Base-by-base conservation (phyloP, 1,139 yeast species). In the Sugiyamaella paludigena region DNA sequence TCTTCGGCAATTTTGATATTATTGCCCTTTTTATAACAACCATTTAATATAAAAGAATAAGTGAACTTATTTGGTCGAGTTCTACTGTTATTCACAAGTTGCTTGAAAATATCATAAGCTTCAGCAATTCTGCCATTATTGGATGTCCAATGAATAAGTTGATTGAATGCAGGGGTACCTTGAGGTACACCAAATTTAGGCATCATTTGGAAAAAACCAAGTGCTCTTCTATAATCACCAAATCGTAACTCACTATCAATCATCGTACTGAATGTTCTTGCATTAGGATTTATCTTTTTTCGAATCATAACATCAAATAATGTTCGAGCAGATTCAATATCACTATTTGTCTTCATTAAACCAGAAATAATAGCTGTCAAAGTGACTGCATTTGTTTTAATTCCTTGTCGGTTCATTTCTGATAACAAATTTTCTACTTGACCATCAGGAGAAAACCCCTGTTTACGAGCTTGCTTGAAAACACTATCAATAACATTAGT, bases 401-500 rank as follows among this genome's bases (percentile, higher is more conserved):
- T 62, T 4, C 75, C 72, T 6, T 72, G 66, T 8, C 58, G 55
- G 39, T 65, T 59, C 74, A 83, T 75, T 38, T 74, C 74, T 2
- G 62, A 54, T 44, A 83, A 65, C 42, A 83, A 65, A 2, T 64
- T 65, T 4, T 61, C 59, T 34, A 76, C 63, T 10, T 70, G 61
- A 8, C 71, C 68, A 34, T 73, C 65, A 3, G 83, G 78, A n/a
- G 68, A 64, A 47, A 71, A 63, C 10, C 83, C 80, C 47, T 67
- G 73, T 8, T 70, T 67, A 38, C 70, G 69, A 42, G 76, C 71
- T 32, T 63, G 56, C 62, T 79, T 81, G 68, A 83, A 74, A 57
- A 77, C 73, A 47, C 76, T 67, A 60, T 83, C 83, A 48, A 84
- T 74, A 31, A 84, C 68, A 35, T 77, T 77, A n/a, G 91, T 78